Evolutionary conservation across 495 filamentous ascomycete genomes (phyloP), one percentile per base, ranked within the genome.

Genomic region (Neurospora tetrasperma): DNA sequence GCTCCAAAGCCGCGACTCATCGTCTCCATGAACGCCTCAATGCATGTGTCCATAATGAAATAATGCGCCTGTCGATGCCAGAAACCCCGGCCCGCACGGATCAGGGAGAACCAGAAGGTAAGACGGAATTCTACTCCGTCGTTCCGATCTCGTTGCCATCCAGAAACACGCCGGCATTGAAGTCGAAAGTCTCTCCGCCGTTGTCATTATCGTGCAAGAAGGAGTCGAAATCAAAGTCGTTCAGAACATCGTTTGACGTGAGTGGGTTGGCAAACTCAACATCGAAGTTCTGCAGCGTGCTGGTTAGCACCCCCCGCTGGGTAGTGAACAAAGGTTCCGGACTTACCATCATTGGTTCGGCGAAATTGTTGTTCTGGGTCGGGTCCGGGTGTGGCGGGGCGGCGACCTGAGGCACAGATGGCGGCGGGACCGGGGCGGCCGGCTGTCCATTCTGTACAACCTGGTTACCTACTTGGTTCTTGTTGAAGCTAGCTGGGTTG

Each of bases 151-250:
- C 83, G 70, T 81, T 79, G 35, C 80, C 81, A 48, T 84, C 81
- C 10, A 75, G 77, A 74, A 86, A 84, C 39, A 66, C 71, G 40
- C 78, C 75, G 20, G 79, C 68, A 69, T 79, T 79, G 70, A 89
- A 88, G 79, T 84, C 82, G 71, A 88, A 88, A 7, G 78, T 78
- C 41, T 82, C 85, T n/a, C 73, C 80, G 40, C 79, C 80, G 69
- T 76, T 79, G 70, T 71, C 73, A 27, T 62, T 62, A 72, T 87
- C 84, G 40, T 88, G 84, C n/a, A 98, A 84, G 88, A 98, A 98
- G 0, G 92, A 93, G 81, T 98, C 95, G 80, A 98, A 98, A 81
- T 98, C 95, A 76, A 98, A 98, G 76, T 92, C 92, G 78, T 93
- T 91, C 69, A 98, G 84, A n/a, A 96, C 90, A 79, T 94, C 87